Evolutionary conservation across 73 alveolate species (phyloP).

Genomic region (Paramecium pentaurelia): DNA sequence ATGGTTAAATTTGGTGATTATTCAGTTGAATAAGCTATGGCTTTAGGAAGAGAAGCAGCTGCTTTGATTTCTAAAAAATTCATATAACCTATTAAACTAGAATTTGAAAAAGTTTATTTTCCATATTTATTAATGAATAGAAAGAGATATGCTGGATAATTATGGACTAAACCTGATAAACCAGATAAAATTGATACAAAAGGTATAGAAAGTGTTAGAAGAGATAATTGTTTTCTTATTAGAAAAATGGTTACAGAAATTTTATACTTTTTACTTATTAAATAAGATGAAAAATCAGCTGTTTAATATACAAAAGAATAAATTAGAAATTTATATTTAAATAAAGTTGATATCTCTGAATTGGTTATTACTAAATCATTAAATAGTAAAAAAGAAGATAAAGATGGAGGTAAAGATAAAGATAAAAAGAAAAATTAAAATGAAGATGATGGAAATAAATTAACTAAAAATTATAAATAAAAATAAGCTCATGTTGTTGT

Average conservation of each 20-base stretch:
- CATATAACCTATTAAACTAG: conserved; percentile 96
- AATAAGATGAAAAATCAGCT: conserved; percentile 81
- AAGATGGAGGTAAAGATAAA: conserved; percentile 74
- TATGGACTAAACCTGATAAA: conserved; percentile 95
- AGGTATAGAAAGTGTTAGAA: conserved; percentile 98
- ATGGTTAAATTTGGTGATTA: conserved; percentile 98
- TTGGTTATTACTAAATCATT: conserved; percentile 97
- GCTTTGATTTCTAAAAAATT: conserved; percentile 87
- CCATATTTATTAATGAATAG: conserved; percentile 98
- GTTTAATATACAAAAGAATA: conserved; percentile 84
- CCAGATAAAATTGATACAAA: conserved; percentile 96
- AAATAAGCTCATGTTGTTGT: conserved; percentile 99
- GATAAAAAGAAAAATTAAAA: conserved; percentile 51
- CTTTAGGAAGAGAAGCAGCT: conserved; percentile 96
- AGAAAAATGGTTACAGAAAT: conserved; percentile 70
- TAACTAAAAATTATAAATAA: conserved; percentile 74
- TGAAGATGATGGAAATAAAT: conserved; percentile 55
- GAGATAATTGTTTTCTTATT: conserved; percentile 97
- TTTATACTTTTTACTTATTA: conserved; percentile 65
- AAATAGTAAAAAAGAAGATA: conserved; percentile 65
- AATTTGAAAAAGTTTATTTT: conserved; percentile 98
- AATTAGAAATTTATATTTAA: conserved; percentile 95
- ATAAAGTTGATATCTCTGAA: conserved; percentile 95
- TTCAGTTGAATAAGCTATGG: conserved; percentile 91
- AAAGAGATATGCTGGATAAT: conserved; percentile 94